Evolutionary conservation across 768 basidiomycete species (phyloP).

Genomic region (Gymnopilus dilepis): DNA sequence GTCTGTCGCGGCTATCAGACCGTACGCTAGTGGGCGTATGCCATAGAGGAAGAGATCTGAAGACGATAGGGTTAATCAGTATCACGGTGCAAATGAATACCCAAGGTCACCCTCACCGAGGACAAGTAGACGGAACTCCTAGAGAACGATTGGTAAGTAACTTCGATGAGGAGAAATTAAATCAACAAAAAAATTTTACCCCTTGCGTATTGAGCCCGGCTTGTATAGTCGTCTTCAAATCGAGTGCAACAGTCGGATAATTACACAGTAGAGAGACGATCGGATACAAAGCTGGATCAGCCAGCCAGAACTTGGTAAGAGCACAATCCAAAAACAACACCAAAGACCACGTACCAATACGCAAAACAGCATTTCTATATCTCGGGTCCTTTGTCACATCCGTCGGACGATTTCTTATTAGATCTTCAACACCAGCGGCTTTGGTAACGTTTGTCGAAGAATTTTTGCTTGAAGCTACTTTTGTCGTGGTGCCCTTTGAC

Average conservation of each 20-base stretch:
- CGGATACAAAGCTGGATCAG: background rate
- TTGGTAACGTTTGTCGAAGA: background rate
- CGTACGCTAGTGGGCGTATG: background rate
- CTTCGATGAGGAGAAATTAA: background rate
- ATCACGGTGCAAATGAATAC: background rate
- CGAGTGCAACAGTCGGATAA: background rate
- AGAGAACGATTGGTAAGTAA: background rate
- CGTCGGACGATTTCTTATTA: background rate
- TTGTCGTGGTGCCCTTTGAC: background rate
- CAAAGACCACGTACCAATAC: background rate
- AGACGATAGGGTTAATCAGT: background rate
- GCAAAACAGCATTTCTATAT: conserved; percentile 1
- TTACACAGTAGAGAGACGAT: background rate
- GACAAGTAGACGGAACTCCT: background rate
- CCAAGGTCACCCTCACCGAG: background rate
- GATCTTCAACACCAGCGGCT: background rate
- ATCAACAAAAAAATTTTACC: background rate
- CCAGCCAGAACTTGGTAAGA: background rate
- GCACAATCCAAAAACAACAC: no score
- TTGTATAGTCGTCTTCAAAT: background rate
- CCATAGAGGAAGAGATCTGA: background rate
- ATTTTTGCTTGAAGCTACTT: background rate
- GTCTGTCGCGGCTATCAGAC: background rate
- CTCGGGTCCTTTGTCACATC: conserved; percentile 1
- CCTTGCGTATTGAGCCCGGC: background rate